A percentile compares a stretch with the other conserved stretches of the same genome.
These are phyloP conservation scores for Sugiyamaella grinbergsii DNA, from an alignment of 1,139 yeast genomes.

Conservation along the genomic window DNA sequence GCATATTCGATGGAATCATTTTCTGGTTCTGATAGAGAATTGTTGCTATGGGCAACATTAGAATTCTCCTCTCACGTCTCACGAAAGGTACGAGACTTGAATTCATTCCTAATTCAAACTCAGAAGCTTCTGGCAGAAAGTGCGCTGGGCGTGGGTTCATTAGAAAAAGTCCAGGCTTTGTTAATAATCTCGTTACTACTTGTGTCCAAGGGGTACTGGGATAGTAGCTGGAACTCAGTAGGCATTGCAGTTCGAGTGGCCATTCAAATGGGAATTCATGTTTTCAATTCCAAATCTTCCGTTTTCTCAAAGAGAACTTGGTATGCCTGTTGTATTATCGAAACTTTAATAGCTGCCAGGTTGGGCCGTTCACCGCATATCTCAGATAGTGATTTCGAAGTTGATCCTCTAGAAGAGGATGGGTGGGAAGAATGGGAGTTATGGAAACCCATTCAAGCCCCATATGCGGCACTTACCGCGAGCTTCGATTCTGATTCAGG, in stretches of 20 bases:
- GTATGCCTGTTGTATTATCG: conserved; percentile 31
- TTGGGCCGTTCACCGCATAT: conserved; percentile 28
- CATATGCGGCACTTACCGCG: conserved; percentile 8
- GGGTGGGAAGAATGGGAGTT: conserved; percentile 30
- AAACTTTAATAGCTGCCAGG: conserved; percentile 28
- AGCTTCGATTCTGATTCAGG: conserved; percentile 2
- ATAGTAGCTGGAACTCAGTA: conserved; percentile 25
- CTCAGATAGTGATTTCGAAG: conserved; percentile 24
- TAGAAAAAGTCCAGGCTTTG: conserved; percentile 27
- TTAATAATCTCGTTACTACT: conserved; percentile 22
- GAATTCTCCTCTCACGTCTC: conserved; percentile 15
- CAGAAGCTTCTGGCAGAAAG: conserved; percentile 9
- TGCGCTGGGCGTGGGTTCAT: conserved; percentile 11
- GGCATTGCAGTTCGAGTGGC: conserved; percentile 28
- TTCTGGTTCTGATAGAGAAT: conserved; percentile 17
- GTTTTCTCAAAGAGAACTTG: conserved; percentile 27
- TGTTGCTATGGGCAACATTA: conserved; percentile 20
- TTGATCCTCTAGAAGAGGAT: conserved; percentile 23
- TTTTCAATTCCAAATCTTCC: conserved; percentile 12
- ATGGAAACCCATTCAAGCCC: conserved; percentile 22
- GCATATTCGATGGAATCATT: conserved; percentile 22
- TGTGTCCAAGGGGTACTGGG: conserved; percentile 25
- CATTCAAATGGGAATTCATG: conserved; percentile 24
- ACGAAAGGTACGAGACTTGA: conserved; percentile 1
- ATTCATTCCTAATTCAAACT: conserved; percentile 6